These are phyloP conservation scores for Apiospora arundinis DNA, from an alignment of 2,329 filamentous ascomycete species.

Conservation along the genomic window DNA sequence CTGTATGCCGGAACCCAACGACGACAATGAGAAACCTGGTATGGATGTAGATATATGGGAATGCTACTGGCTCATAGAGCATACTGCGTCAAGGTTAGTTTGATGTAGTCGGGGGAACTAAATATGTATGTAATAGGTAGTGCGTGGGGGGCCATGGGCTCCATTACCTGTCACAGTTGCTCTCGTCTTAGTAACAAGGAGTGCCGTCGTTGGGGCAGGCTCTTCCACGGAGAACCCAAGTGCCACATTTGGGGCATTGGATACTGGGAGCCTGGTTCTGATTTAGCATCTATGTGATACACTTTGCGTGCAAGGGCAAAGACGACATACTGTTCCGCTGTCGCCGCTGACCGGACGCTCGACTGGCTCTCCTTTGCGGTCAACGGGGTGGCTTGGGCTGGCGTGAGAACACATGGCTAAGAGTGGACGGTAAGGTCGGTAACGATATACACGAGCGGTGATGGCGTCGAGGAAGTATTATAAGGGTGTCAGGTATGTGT, in stretches of 20 bases:
- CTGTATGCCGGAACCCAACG: conserved; percentile 2
- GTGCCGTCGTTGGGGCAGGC: conserved; percentile 17
- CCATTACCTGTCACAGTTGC: not conserved
- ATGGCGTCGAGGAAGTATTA: not conserved
- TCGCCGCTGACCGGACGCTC: conserved; percentile 9
- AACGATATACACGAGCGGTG: not conserved
- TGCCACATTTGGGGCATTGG: conserved; percentile 21
- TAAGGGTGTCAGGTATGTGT: not conserved
- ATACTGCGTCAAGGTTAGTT: not conserved
- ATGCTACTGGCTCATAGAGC: not conserved
- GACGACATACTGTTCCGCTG: conserved; percentile 16
- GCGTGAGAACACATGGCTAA: conserved; percentile 7
- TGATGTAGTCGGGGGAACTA: not conserved
- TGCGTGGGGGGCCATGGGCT: not conserved
- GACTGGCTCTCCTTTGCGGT: not conserved
- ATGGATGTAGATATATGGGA: not conserved
- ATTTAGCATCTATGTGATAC: not conserved
- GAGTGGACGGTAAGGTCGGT: not conserved
- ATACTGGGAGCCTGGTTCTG: conserved; percentile 14
- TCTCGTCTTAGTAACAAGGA: not conserved
- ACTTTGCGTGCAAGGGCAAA: no score
- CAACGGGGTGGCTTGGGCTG: not conserved
- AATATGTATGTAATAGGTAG: not conserved
- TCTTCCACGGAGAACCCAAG: conserved; percentile 21
- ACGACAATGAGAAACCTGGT: not conserved